Evolutionary conservation across 176 grass and related monocot species (phyloP), one percentile per base, ranked within the genome.

Genomic region (Raddia guianensis): DNA sequence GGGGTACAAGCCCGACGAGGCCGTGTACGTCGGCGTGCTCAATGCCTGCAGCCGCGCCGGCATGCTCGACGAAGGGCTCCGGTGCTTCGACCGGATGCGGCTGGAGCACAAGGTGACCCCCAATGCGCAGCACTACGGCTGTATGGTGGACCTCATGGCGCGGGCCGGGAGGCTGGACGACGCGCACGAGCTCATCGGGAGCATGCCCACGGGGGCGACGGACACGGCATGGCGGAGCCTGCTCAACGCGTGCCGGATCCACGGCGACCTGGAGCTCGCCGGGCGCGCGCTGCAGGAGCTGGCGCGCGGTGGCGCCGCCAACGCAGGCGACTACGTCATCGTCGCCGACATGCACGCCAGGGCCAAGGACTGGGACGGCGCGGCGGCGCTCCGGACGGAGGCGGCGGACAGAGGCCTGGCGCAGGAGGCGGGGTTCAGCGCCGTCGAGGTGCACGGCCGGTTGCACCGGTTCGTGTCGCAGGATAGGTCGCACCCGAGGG

Each of bases 51-150:
- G 88, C 77, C 94, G 87, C 85, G 84, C 86, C 1, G 86, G 86
- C 43, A 20, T 93, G n/a, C 83, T 93, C 45, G 77, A 93, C 7
- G 86, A 97, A 55, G 94, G 94, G 7, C 58, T 97, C 2, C 74
- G 85, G n/a, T 97, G 86, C 89, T 93, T 97, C 77, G 84, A 97
- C 35, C 76, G 75, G 54, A 97, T 97, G 94, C 85, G 74, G 86
- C 76, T 91, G 43, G 88, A 97, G 66, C 84, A 91, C 80, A 85
- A 66, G 70, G 83, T 93, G 2, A 18, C 63, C 15, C 94, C 89
- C 69, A 91, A 83, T 74, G 71, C 86, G 18, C 91, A 91, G 71
- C 94, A 97, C 77, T 97, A 97, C 63, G 89, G 89, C 8, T 97
- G 91, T 73, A 86, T 93, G 94, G 88, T 90, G 13, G 94, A 97